Base-by-base conservation (phyloP, 768 basidiomycete species). In the Podaxis sp. region DNA sequence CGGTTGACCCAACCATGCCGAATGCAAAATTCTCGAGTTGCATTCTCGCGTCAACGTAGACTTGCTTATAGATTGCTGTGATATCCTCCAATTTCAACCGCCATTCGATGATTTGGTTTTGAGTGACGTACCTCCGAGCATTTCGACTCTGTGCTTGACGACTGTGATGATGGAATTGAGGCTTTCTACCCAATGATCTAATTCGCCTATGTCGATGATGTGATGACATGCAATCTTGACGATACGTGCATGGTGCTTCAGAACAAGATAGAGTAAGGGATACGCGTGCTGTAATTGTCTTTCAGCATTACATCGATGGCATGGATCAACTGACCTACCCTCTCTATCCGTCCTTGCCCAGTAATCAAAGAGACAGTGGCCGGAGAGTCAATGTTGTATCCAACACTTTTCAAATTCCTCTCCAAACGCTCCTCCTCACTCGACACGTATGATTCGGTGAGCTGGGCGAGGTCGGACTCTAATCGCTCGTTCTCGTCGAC, bases 11-110 rank as follows among this genome's bases (percentile, higher is more conserved):
- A 48, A 77, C 77, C 51, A 78, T 69, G 11, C 77, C 77, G 62
- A 78, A 78, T 2, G 77, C 76, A 46, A 76, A 75, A 48, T 77
- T 78, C 8, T 73, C 73, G 8, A 78, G 68, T 11, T 70, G 70
- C 19, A 70, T 65, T 60, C 73, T 69, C 2, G 75, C 71, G 57
- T 78, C 75, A 2, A 73, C 66, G 33, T 76, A 70, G 0, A 72
- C 75, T 59, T 78, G 75, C 49, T 75, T 76, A 67, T 76, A 77
- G 2, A 77, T 68, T 12, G 76, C 76, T 75, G 26, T 2, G 24
- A 49, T 24, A 24, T 4, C 4, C 42, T 64, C 46, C 61, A 26
- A 30, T 19, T 5, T 19, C 51, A 42, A 12, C 3, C 4, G 17
- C 15, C 24, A 4, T 15, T 7, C 26, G 54, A 11, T 39, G 7